Evolutionary conservation across 306 rosid species (phyloP).

Genomic region (Prunus dulcis): DNA sequence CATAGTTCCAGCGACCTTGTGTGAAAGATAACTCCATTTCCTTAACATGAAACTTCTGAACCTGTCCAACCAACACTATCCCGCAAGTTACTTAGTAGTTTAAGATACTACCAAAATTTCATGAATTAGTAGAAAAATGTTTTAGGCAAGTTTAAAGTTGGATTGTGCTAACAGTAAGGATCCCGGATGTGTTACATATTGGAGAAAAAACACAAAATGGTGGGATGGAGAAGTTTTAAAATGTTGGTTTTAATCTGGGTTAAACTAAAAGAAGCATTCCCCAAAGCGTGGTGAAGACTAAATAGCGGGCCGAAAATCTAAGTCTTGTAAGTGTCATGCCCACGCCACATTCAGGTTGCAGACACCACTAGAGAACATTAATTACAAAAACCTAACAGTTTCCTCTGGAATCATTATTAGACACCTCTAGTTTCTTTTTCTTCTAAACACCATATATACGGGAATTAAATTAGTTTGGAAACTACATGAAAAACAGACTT

Average conservation of each 20-base stretch:
- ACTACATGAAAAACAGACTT: not conserved
- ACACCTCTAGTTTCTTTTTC: constrained; percentile 4
- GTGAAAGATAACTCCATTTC: constrained; percentile 93
- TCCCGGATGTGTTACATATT: no score
- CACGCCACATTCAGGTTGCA: not conserved
- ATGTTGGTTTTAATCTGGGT: not conserved
- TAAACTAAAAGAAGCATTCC: not conserved
- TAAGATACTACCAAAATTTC: not conserved
- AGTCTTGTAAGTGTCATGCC: not conserved
- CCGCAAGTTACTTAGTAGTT: constrained; percentile 10
- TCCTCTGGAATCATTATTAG: not conserved
- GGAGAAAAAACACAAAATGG: no score
- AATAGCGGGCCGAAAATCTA: not conserved
- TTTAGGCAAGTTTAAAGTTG: not conserved
- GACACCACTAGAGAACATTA: not conserved
- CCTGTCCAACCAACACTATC: constrained; percentile 62
- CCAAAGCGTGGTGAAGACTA: not conserved
- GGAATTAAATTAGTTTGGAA: not conserved
- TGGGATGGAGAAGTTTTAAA: not conserved
- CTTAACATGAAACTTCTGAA: constrained; percentile 65
- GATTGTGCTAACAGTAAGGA: not conserved
- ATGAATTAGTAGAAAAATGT: not conserved
- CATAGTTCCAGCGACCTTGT: constrained; percentile 97
- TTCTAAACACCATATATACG: not conserved
- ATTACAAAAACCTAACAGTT: not conserved